These are phyloP conservation scores for Plantago major DNA, from an alignment of 257 asterid genomes.

Conservation along the genomic window DNA sequence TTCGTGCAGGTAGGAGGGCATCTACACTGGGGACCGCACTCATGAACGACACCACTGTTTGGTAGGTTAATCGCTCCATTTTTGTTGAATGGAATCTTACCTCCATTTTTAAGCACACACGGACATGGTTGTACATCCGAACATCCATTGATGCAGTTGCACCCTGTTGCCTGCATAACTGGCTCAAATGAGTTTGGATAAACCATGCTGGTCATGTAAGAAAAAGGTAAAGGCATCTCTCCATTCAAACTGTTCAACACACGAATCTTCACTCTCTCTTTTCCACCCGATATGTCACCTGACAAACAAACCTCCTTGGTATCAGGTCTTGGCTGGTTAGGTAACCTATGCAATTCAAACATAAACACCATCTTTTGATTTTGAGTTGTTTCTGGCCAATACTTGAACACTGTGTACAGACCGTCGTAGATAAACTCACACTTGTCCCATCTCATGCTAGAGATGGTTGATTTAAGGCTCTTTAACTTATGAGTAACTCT, in stretches of 20 bases:
- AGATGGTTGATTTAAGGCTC: neutral
- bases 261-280: slow-evolving; percentile 51
- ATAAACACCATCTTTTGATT: slow-evolving; percentile 49
- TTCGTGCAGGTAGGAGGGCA: slow-evolving; percentile 78
- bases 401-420: slow-evolving; percentile 41
- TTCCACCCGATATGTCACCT: slow-evolving; percentile 53
- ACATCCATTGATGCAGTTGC: slow-evolving; percentile 64
- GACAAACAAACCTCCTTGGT: slow-evolving; percentile 13
- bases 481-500: slow-evolving; percentile 57
- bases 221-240: slow-evolving; percentile 43
- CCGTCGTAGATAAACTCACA: slow-evolving; percentile 55
- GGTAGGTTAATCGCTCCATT: slow-evolving; percentile 47
- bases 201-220: slow-evolving; percentile 38
- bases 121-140: slow-evolving; percentile 44
- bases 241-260: slow-evolving; percentile 56
- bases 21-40: slow-evolving; percentile 74
- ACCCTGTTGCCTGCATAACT: slow-evolving; percentile 50
- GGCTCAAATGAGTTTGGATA: slow-evolving; percentile 46
- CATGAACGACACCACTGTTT: slow-evolving; percentile 46
- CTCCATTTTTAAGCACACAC: slow-evolving; percentile 55
- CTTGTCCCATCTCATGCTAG: neutral
- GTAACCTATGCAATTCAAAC: slow-evolving; percentile 53
- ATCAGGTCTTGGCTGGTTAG: slow-evolving; percentile 38
- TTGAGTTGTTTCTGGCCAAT: slow-evolving; percentile 33
- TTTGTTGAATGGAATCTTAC: slow-evolving; percentile 50